Base-by-base conservation (phyloP, 2,329 filamentous ascomycete genomes). In the Pyrenophora graminea region DNA sequence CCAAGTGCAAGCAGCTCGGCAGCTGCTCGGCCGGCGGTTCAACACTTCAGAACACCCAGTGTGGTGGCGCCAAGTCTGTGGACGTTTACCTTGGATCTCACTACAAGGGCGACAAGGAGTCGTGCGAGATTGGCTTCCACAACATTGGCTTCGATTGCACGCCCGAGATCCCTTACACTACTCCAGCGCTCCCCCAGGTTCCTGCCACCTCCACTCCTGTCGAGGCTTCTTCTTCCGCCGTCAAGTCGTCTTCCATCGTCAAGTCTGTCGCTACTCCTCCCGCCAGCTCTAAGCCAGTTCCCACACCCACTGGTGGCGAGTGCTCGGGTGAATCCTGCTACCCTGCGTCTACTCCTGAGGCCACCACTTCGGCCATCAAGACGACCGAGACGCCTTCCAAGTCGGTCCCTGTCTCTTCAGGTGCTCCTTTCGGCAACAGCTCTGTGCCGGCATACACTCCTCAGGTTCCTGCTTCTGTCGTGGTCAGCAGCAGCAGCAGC, bases 31-130 rank as follows among this genome's bases (percentile, higher is more conserved):
- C 81, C 48, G 77, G 80, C 13, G 90, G 90, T 66, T 86, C 85
- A 51, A 83, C 82, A 39, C 80, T 97, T 65, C 77, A 84, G 76
- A 97, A 97, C 83, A 84, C 79, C 55, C 91, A 97, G 81, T 97
- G 93, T 73, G 93, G 91, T 83, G 92, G 92, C 75, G 92, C 93
- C 59, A 90, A 82, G 71, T 86, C 85, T 51, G 91, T 97, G 55
- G 85, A 83, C 47, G 86, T 97, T 71, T 77, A 80, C 58, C 74
- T 83, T 51, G 84, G 87, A 18, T 57, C 62, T 45, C 60, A 66
- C 47, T 56, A 65, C 69, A 77, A 83, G 57, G 73, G 80, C 45
- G 74, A 71, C 56, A 80, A 81, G 67, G 75, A 80, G 41, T 76
- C 75, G 64, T 94, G 90, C 79, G 81, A 82, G 63, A 81, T 96